Evolutionary conservation across 2,329 filamentous ascomycete genomes (phyloP).

Genomic region (Lasiodiplodia theobromae): DNA sequence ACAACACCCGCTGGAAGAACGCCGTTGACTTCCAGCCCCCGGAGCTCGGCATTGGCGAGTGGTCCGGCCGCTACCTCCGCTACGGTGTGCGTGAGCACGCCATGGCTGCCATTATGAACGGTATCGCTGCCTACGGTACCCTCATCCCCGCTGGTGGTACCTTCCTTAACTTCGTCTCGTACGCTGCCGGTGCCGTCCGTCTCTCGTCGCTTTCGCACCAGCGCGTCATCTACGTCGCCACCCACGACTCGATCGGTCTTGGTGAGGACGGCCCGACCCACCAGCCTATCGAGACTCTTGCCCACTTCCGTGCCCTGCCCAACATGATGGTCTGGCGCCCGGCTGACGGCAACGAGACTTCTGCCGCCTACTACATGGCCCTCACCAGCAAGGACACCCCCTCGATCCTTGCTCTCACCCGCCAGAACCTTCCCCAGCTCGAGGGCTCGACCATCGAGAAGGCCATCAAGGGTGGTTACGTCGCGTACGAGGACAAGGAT

Average conservation of each 20-base stretch:
- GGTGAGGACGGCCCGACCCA: slow-evolving; percentile 98
- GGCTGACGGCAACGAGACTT: slow-evolving; percentile 97
- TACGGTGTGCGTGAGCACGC: slow-evolving; percentile 59
- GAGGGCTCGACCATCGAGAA: slow-evolving; percentile 91
- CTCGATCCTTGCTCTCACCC: slow-evolving; percentile 90
- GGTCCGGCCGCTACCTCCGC: slow-evolving; percentile 88
- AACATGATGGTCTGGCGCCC: slow-evolving; percentile 99
- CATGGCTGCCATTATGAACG: slow-evolving; percentile 55
- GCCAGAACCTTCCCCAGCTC: slow-evolving; percentile 97
- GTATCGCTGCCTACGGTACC: slow-evolving; percentile 74
- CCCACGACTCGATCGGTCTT: slow-evolving; percentile 98
- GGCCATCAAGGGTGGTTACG: slow-evolving; percentile 94
- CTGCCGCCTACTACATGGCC: slow-evolving; percentile 95
- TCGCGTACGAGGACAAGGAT: slow-evolving; percentile 81
- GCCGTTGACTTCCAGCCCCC: slow-evolving; percentile 98
- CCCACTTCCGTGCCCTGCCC: slow-evolving; percentile 97
- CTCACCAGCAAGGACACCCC: slow-evolving; percentile 90
- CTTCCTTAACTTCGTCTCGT: slow-evolving; percentile 99
- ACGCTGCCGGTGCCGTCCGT: slow-evolving; percentile 93
- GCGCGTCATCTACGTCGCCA: slow-evolving; percentile 93
- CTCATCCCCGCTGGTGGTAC: slow-evolving; percentile 93
- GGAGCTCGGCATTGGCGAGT: slow-evolving; percentile 83
- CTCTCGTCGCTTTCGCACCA: slow-evolving; percentile 90
- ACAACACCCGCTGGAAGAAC: slow-evolving; percentile 98
- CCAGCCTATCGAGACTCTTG: slow-evolving; percentile 97